Evolutionary conservation across 257 asterid species (phyloP).

Genomic region (Scutellaria barbata): DNA sequence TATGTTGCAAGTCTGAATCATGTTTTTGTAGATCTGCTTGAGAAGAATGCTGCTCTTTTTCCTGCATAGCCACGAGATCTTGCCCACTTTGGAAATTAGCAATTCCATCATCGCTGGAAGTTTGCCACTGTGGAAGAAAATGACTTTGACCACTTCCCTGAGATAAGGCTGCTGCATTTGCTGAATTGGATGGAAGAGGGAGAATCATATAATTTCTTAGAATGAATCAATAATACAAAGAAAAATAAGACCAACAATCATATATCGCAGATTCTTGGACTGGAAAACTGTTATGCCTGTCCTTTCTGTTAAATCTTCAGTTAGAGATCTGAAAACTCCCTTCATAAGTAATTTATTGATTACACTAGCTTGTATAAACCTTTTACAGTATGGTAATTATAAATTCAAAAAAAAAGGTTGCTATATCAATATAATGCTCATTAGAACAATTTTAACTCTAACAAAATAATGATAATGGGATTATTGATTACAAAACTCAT

Average conservation of each 20-base stretch:
- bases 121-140: constrained; percentile 65
- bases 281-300: background rate
- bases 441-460: background rate
- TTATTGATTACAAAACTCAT: background rate
- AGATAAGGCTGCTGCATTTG: constrained; percentile 50
- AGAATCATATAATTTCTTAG: constrained; percentile 20
- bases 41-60: constrained; percentile 52
- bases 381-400: background rate
- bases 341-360: constrained; percentile 5
- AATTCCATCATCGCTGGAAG: constrained; percentile 56
- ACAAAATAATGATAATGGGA: background rate
- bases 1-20: constrained; percentile 52
- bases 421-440: constrained; percentile 17
- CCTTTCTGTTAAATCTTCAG: constrained; percentile 15
- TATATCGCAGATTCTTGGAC: background rate
- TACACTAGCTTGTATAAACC: background rate
- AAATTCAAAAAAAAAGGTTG: background rate
- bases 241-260: background rate
- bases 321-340: constrained; percentile 3
- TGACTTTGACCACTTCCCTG: constrained; percentile 55
- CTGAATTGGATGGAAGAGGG: constrained; percentile 27
- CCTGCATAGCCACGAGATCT: constrained; percentile 46
- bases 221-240: background rate
- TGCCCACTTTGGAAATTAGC: constrained; percentile 51
- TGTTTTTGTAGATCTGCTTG: constrained; percentile 49